phyloP scores from a whole-genome alignment of 345 rosid species.

The Zanthoxylum bungeanum region DNA sequence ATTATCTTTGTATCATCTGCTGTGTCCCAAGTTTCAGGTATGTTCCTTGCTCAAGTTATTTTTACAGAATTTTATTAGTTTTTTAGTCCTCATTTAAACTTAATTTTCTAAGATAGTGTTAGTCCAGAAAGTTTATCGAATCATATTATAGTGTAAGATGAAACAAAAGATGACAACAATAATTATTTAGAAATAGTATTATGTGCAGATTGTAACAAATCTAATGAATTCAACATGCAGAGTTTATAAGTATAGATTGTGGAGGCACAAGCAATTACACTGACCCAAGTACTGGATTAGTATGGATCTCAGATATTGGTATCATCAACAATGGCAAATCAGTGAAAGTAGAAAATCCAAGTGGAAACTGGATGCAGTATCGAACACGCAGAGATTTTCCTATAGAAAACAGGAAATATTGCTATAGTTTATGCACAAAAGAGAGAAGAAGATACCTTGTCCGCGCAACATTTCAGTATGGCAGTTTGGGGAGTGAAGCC shows the following conservation, averaged over 20 bases:
- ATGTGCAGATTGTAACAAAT: neutral
- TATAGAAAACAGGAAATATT: slow-evolving; percentile 69
- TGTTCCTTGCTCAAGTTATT: slow-evolving; percentile 14
- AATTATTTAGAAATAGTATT: neutral
- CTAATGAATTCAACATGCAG: slow-evolving; percentile 37
- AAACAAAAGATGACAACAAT: neutral
- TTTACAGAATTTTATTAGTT: slow-evolving; percentile 8
- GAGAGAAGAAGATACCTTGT: slow-evolving; percentile 84
- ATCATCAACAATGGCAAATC: slow-evolving; percentile 55
- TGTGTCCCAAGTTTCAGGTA: slow-evolving; percentile 60
- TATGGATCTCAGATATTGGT: slow-evolving; percentile 78
- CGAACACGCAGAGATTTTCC: slow-evolving; percentile 75
- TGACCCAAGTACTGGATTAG: slow-evolving; percentile 67
- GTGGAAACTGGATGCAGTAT: slow-evolving; percentile 46
- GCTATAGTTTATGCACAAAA: slow-evolving; percentile 62
- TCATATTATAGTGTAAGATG: neutral
- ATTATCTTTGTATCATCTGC: slow-evolving; percentile 36
- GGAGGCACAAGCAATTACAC: slow-evolving; percentile 69
- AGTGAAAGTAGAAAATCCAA: slow-evolving; percentile 34
- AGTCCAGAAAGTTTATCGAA: neutral
- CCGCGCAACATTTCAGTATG: slow-evolving; percentile 87
- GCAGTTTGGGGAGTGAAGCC: slow-evolving; percentile 49
- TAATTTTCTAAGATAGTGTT: neutral
- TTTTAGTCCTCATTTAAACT: neutral
- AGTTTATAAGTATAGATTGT: slow-evolving; percentile 88